Conservation (phyloP, 345 rosid genomes). For the Populus ilicifolia region DNA sequence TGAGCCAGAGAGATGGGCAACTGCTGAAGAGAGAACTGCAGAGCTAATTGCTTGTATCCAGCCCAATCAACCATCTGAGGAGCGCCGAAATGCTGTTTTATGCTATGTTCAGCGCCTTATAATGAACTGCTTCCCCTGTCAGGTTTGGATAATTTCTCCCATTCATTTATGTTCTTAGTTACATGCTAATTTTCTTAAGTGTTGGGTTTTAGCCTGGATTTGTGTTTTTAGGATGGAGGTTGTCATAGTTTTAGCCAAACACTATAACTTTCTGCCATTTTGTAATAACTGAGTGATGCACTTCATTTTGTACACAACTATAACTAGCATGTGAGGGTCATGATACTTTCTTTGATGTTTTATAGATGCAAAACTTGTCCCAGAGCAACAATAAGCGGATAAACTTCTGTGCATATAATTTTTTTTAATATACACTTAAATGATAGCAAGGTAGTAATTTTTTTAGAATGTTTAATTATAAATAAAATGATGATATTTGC, state of each 20-base stretch:
- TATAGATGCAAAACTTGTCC: background rate
- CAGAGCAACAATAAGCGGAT: background rate
- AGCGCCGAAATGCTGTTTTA: constrained; percentile 72
- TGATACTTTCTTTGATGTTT: background rate
- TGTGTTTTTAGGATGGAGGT: background rate
- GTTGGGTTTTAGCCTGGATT: background rate
- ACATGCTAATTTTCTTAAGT: background rate
- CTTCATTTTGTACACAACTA: background rate
- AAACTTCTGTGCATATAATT: background rate
- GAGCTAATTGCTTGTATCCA: constrained; percentile 73
- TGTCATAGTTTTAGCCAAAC: background rate
- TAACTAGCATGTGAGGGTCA: background rate
- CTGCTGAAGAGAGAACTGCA: constrained; percentile 69
- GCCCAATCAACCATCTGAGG: constrained; percentile 67
- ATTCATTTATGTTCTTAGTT: background rate
- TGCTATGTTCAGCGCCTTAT: constrained; percentile 68
- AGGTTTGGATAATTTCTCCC: constrained; percentile 31
- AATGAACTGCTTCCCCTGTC: constrained; percentile 65
- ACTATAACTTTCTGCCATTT: background rate
- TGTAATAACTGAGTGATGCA: background rate
- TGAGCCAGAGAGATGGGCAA: constrained; percentile 61
- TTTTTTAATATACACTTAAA: no score
- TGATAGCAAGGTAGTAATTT: background rate
- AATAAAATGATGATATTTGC: background rate
- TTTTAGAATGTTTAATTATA: background rate